Percentiles rank a stretch among this genome's conserved stretches.
These are phyloP conservation scores for Diaporthe sp. DNA, from an alignment of 2,329 filamentous ascomycete genomes.

Conservation along the genomic window DNA sequence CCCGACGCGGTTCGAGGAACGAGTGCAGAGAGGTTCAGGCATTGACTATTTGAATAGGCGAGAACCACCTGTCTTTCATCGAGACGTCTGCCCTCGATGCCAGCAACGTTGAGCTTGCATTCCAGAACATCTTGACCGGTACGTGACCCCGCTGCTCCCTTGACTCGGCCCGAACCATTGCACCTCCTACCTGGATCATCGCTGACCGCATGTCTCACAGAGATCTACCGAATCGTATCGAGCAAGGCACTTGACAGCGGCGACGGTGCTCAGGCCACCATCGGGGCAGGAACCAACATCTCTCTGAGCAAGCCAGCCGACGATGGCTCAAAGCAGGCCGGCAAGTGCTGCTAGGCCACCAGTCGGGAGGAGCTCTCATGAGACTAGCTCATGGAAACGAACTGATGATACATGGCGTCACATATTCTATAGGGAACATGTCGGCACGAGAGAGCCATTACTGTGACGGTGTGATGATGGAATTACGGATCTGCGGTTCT, in stretches of 20 bases:
- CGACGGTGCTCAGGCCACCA: constrained; percentile 82
- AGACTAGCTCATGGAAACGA: constrained; percentile 43
- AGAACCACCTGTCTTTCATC: constrained; percentile 98
- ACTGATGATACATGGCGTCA: constrained; percentile 46
- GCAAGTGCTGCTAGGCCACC: constrained; percentile 79
- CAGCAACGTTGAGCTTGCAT: constrained; percentile 98
- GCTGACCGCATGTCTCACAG: constrained; percentile 56
- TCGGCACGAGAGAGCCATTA: constrained; percentile 35
- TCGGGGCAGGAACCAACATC: constrained; percentile 84
- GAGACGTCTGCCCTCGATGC: constrained; percentile 98
- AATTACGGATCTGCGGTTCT: constrained; percentile 35
- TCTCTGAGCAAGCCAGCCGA: constrained; percentile 88
- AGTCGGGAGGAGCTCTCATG: constrained; percentile 29
- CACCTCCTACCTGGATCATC: constrained; percentile 9
- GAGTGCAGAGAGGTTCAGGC: neutral
- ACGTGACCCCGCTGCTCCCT: constrained; percentile 47
- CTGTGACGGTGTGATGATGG: constrained; percentile 32
- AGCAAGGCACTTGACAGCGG: constrained; percentile 96
- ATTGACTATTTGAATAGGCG: constrained; percentile 68
- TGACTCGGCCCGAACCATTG: neutral
- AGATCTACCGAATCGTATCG: constrained; percentile 99
- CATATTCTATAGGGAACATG: constrained; percentile 43
- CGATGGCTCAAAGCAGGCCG: constrained; percentile 77
- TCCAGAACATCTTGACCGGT: constrained; percentile 99
- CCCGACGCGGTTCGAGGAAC: neutral